Conservation (phyloP, 2,329 filamentous ascomycete species). For the Aspergillus neotritici region DNA sequence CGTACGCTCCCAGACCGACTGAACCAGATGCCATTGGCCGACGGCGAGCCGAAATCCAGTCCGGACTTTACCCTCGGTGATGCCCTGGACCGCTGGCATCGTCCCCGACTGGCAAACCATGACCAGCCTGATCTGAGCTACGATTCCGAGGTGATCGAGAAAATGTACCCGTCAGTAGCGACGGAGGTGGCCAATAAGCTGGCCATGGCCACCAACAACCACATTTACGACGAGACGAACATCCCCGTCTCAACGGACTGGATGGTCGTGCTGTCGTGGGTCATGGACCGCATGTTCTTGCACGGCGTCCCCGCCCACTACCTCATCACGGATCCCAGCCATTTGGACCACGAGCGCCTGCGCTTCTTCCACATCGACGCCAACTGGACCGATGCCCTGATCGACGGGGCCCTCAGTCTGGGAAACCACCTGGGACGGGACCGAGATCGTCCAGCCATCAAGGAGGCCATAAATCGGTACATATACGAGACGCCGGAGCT, state of each 20-base stretch:
- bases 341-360: conserved; percentile 35
- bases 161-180: too few relatives aligned
- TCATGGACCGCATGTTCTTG: conserved; percentile 37
- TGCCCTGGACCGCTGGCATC: too few relatives aligned
- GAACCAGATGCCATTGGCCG: too few relatives aligned
- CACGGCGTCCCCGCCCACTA: conserved; percentile 38
- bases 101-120: too few relatives aligned
- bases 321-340: conserved; percentile 35
- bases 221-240: conserved; percentile 31
- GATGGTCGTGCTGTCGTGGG: conserved; percentile 31
- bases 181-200: neutral
- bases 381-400: conserved; percentile 40
- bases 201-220: neutral
- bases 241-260: conserved; percentile 32
- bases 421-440: conserved; percentile 36
- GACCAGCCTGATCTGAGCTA: too few relatives aligned
- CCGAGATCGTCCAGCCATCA: conserved; percentile 27
- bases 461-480: conserved; percentile 31
- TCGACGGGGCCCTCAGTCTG: conserved; percentile 42
- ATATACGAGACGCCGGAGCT: conserved; percentile 14
- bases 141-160: too few relatives aligned
- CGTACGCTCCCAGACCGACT: too few relatives aligned
- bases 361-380: conserved; percentile 45
- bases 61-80: too few relatives aligned
- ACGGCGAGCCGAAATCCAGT: too few relatives aligned